Evolutionary conservation across 352 stramenopile species (phyloP).

Genomic region (Pythium biforme): DNA sequence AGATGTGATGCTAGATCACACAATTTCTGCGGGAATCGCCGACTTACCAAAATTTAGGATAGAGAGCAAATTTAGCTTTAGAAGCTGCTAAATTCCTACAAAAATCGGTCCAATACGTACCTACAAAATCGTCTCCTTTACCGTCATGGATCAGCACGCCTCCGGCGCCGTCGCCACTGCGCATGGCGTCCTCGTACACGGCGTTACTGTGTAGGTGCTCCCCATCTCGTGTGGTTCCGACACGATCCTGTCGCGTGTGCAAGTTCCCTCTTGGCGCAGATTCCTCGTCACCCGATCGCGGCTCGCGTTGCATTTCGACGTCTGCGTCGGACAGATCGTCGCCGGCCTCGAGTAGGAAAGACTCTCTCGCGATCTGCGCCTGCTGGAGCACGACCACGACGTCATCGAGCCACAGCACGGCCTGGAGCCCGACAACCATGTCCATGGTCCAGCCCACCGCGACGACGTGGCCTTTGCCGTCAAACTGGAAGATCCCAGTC

Average conservation of each 20-base stretch:
- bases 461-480: background rate
- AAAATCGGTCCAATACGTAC: no score
- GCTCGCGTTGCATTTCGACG: background rate
- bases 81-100: no score
- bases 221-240: background rate
- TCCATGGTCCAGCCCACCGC: slow-evolving; percentile 7
- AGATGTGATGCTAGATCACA: no score
- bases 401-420: slow-evolving; percentile 5
- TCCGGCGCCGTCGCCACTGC: background rate
- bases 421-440: slow-evolving; percentile 5
- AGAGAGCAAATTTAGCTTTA: no score
- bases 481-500: slow-evolving; percentile 1
- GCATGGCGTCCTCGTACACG: background rate
- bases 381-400: slow-evolving; percentile 8
- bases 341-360: slow-evolving; percentile 5
- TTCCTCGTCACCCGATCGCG: background rate
- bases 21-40: no score
- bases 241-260: background rate
- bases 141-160: background rate
- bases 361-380: slow-evolving; percentile 9
- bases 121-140: slow-evolving; percentile 11
- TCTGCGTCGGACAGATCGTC: background rate
- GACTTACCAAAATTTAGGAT: no score
- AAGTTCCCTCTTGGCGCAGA: no score
- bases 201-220: no score